Base-by-base conservation (phyloP, 345 rosid species). In the Microcos paniculata region DNA sequence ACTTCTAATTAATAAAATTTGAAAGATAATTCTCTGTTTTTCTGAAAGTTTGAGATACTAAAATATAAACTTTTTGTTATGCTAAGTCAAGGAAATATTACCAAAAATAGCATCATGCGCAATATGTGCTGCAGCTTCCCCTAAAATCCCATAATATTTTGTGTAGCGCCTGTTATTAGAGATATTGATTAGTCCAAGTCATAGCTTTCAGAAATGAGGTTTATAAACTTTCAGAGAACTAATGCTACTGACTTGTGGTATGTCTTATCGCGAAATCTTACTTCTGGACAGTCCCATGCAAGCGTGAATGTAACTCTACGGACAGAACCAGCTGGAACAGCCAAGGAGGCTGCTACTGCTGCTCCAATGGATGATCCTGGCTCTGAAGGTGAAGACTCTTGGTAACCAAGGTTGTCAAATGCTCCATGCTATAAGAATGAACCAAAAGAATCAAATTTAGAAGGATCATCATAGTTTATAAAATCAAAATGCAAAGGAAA, bases 261-360 rank as follows among this genome's bases (percentile, higher is more conserved):
- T 74, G 90, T 86, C 77, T 91, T 91, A 38, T 88, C 85, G 33
- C 77, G 78, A 78, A 93, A 95, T 75, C 81, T 82, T 59, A 86
- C 87, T 82, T 95, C 99, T 14, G 99, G 99, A 77, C 96, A 89
- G 80, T 95, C 98, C 97, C 98, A 95, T 49, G 98, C 88, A 81
- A 95, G 85, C 0, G 98, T 89, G 84, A 95, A 93, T 18, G 89
- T 93, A 58, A 89, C 86, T n/a, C 84, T 83, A 43, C 90, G 90
- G 33, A 74, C 83, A 72, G 89, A 80, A 26, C 81, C 89, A 0
- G 96, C 82, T 68, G 97, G 99, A 82, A 95, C 84, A 45, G 78
- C 90, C 75, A 89, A 84, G 10, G 94, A 83, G 68, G 97, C 98
- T 59, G 97, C 93, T 77, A 95, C 81, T 48, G 97, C 97, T 70